Conservation (phyloP, 306 rosid species). For the Carpinus viminea region DNA sequence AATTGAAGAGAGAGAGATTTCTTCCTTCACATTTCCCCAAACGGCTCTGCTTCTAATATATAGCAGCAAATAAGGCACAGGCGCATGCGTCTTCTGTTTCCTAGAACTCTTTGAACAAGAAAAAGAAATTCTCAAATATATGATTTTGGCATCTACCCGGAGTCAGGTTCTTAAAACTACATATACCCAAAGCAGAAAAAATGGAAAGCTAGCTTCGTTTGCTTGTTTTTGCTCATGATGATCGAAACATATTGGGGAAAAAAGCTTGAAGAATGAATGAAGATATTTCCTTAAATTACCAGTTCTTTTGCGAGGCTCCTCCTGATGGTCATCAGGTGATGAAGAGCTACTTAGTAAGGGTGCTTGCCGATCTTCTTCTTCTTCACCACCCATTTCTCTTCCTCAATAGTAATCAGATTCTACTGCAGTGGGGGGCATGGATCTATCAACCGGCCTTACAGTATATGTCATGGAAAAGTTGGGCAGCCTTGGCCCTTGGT, state of each 20-base stretch:
- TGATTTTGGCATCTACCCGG: background rate
- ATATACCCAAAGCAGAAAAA: background rate
- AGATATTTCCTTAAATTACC: constrained; percentile 11
- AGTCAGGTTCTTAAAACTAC: background rate
- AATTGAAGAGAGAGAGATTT: background rate
- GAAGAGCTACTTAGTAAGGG: constrained; percentile 24
- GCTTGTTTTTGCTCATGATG: background rate
- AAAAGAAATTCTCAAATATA: background rate
- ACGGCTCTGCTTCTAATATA: background rate
- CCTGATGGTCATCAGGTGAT: background rate
- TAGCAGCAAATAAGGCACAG: background rate
- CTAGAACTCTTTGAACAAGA: background rate
- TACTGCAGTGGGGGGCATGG: background rate
- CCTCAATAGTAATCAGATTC: background rate
- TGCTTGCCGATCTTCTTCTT: constrained; percentile 17
- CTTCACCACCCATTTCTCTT: constrained; percentile 21
- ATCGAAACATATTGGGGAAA: background rate
- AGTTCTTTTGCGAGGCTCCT: constrained; percentile 26
- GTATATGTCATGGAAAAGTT: background rate
- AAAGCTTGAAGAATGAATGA: background rate
- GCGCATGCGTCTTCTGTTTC: background rate
- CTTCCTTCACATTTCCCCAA: background rate
- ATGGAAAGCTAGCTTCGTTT: background rate
- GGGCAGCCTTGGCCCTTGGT: background rate
- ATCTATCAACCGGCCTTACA: background rate